Evolutionary conservation across 768 basidiomycete genomes (phyloP).

Genomic region (Lentinula boryana): DNA sequence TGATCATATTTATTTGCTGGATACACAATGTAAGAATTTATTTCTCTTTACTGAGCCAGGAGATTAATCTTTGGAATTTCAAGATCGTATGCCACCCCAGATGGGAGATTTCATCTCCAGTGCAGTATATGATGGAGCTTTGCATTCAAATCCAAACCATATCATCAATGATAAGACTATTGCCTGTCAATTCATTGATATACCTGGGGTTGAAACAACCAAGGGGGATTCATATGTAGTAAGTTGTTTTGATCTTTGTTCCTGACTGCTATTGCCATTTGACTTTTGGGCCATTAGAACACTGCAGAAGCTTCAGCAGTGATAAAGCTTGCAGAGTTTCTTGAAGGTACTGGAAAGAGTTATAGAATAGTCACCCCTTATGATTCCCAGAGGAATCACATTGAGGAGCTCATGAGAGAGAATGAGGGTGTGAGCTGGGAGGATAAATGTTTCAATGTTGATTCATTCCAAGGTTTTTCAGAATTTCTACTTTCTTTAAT

Average conservation of each 20-base stretch:
- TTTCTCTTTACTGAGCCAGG: background rate
- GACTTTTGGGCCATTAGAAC: slow-evolving; percentile 40
- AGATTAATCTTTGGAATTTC: slow-evolving; percentile 2
- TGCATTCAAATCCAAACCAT: slow-evolving; percentile 50
- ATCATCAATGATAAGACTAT: slow-evolving; percentile 32
- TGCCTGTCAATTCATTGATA: slow-evolving; percentile 69
- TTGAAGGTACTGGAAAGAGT: slow-evolving; percentile 41
- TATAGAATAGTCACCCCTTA: slow-evolving; percentile 80
- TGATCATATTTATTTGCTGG: slow-evolving; percentile 44
- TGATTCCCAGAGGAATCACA: slow-evolving; percentile 57
- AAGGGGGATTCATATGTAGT: slow-evolving; percentile 30
- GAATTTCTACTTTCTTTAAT: slow-evolving; percentile 4
- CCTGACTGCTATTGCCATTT: background rate
- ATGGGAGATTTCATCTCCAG: slow-evolving; percentile 71
- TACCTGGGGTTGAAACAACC: slow-evolving; percentile 28
- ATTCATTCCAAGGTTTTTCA: slow-evolving; percentile 73
- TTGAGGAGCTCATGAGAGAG: slow-evolving; percentile 52
- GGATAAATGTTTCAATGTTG: slow-evolving; percentile 79
- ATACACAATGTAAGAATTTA: slow-evolving; percentile 62
- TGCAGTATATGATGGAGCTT: slow-evolving; percentile 54
- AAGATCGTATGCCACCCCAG: slow-evolving; percentile 82
- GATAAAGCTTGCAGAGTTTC: slow-evolving; percentile 48
- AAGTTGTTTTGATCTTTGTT: background rate
- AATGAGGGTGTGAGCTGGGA: slow-evolving; percentile 46
- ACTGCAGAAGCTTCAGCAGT: slow-evolving; percentile 47